Evolutionary conservation across 768 basidiomycete genomes (phyloP), one percentile per base, ranked within the genome.

Genomic region (Auriscalpium orientale): DNA sequence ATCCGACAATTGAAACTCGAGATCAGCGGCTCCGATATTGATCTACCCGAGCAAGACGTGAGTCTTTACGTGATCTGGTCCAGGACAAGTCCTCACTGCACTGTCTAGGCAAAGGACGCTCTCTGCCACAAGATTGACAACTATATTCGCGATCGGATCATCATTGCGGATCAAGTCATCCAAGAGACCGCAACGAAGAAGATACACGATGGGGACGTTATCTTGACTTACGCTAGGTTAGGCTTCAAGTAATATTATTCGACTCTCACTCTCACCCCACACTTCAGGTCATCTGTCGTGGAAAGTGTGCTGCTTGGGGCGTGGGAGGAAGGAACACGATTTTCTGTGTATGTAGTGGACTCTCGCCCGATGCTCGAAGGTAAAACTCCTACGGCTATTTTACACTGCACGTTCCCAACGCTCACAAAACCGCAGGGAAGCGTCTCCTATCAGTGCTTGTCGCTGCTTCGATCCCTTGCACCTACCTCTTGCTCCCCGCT

Each of bases 351-450:
- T 45, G 83, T 97, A 9, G 86, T 98, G 11, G 97, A 99, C 68
- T 95, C 95, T n/a, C 79, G 90, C 53, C 97, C 97, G 3, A 79
- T 98, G 63, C 76, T 92, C 13, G 97, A 99, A 80, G 95, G 94
- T 83, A 46, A 46, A 20, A 16, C 37, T 38, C 56, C 44, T 20
- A 51, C 12, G 51, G 33, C 43, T 52, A 21, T 49, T 47, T 22
- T 46, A 52, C 46, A 38, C 50, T 56, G 21, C 44, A 18, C 22
- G 60, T 33, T 20, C 2, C 28, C 43, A 48, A 44, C 16, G 28
- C n/a, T 21, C 48, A 43, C 33, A 46, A 21, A 53, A 37, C 21
- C 21, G 1, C 53, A 95, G 94, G 94, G 56, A 95, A 92, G 70
- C 75, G 80, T 8, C 74, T 97, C 0, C 74, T 98, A 8, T 76